Base-by-base conservation (phyloP, 495 filamentous ascomycete genomes). In the Penicillium cinerascens region DNA sequence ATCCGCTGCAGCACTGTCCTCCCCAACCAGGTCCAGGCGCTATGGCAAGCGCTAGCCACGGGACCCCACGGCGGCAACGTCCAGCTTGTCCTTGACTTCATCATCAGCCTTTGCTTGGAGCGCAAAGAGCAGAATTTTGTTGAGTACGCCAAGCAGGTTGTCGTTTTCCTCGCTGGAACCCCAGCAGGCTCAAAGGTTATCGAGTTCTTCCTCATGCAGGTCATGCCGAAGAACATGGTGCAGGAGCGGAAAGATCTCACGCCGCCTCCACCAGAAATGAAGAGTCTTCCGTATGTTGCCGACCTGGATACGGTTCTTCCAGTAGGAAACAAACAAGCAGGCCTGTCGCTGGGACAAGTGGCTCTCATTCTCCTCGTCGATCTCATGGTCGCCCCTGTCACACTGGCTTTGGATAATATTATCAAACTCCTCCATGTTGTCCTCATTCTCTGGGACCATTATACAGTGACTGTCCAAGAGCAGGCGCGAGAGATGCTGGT, bases 401-500 rank as follows among this genome's bases (percentile, higher is more conserved):
- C 89, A 29, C 78, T 96, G 17, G 74, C 82, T 20, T 66, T 81
- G 10, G 87, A 93, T 15, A 87, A 89, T 54, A 79, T 97, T 6
- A 87, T 92, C 29, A 79, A 93, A 18, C 71, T 98, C 43, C 72
- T 98, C 10, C 93, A 98, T 71, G 89, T 95, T 15, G 84, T 96
- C 15, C 86, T 93, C 29, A 89, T 96, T 2, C 80, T 97, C 11
- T 98, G 93, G 93, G 93, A 98, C 64, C 90, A 96, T 50, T 95
- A 97, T 60, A 95, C 86, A 2, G 81, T 89, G n/a, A 82, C 96
- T 11, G 92, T 98, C 1, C 93, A 96, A 60, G 93, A 97, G 53
- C 91, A 97, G 66, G 91, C 93, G 37, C 84, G 92, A 40, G 93
- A 98, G 61, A 96, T 98, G 93, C 80, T 97, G 15, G 91, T 98